Percentiles rank a stretch among this genome's conserved stretches.
Evolutionary conservation across 2,329 filamentous ascomycete genomes (phyloP).

Genomic region (Fusarium ramigenum): DNA sequence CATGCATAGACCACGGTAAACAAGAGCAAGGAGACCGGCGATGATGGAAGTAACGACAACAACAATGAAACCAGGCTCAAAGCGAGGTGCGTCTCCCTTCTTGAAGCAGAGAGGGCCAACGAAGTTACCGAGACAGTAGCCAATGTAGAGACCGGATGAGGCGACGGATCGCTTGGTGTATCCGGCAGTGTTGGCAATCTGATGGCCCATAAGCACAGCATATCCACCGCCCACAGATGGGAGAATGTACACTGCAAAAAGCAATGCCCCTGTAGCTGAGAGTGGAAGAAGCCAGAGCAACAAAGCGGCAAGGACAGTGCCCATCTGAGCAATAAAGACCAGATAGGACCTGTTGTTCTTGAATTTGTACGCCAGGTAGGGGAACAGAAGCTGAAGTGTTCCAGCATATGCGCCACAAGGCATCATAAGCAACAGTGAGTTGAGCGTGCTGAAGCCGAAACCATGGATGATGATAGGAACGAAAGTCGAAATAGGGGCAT

Average conservation of each 20-base stretch:
- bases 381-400: constrained; percentile 51
- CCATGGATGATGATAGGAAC: constrained; percentile 56
- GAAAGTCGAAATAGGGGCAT: constrained; percentile 56
- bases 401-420: constrained; percentile 49
- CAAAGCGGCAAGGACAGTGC: constrained; percentile 49
- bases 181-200: constrained; percentile 61
- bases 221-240: constrained; percentile 57
- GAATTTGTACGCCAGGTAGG: constrained; percentile 53
- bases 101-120: constrained; percentile 56
- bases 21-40: constrained; percentile 48
- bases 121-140: constrained; percentile 60
- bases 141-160: constrained; percentile 60
- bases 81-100: constrained; percentile 52
- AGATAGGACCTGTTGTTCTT: constrained; percentile 49
- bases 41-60: constrained; percentile 48
- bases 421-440: constrained; percentile 52
- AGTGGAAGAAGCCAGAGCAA: constrained; percentile 30
- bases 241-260: constrained; percentile 61
- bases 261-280: constrained; percentile 48
- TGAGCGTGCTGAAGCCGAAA: constrained; percentile 55
- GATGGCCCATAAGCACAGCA: constrained; percentile 53
- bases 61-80: constrained; percentile 51
- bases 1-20: constrained; percentile 56
- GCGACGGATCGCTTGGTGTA: constrained; percentile 61
- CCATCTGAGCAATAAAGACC: constrained; percentile 51